Evolutionary conservation across 257 asterid species (phyloP).

Genomic region (Gardenia jasminoides): DNA sequence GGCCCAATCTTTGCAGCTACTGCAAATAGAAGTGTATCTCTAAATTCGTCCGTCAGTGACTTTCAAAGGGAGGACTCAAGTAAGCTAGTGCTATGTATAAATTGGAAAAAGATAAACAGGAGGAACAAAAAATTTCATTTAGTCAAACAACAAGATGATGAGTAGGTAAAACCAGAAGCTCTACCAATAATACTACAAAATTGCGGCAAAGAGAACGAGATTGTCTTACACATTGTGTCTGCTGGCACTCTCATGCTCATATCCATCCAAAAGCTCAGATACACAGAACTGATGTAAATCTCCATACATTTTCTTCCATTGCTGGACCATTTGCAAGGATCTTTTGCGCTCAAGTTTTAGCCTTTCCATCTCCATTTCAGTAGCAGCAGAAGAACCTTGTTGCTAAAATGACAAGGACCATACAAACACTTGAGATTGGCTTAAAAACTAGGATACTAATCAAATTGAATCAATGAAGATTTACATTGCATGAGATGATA

Average conservation of each 20-base stretch:
- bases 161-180: not conserved
- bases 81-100: not conserved
- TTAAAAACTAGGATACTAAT: not conserved
- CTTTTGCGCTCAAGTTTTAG: constrained; percentile 48
- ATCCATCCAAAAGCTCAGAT: constrained; percentile 56
- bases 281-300: constrained; percentile 66
- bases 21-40: not conserved
- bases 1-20: not conserved
- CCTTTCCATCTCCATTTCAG: constrained; percentile 70
- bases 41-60: not conserved
- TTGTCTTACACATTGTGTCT: constrained; percentile 18
- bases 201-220: not conserved
- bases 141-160: not conserved
- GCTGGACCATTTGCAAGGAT: constrained; percentile 61
- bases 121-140: not conserved
- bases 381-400: constrained; percentile 75
- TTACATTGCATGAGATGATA: not conserved
- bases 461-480: not conserved
- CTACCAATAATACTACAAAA: constrained; percentile 12
- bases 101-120: not conserved
- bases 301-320: constrained; percentile 58
- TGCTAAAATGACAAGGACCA: constrained; percentile 40
- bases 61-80: not conserved
- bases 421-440: not conserved
- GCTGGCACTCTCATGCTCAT: constrained; percentile 30